These are phyloP conservation scores for Solanum megistacrolobum DNA, from an alignment of 257 asterid species.

Conservation along the genomic window DNA sequence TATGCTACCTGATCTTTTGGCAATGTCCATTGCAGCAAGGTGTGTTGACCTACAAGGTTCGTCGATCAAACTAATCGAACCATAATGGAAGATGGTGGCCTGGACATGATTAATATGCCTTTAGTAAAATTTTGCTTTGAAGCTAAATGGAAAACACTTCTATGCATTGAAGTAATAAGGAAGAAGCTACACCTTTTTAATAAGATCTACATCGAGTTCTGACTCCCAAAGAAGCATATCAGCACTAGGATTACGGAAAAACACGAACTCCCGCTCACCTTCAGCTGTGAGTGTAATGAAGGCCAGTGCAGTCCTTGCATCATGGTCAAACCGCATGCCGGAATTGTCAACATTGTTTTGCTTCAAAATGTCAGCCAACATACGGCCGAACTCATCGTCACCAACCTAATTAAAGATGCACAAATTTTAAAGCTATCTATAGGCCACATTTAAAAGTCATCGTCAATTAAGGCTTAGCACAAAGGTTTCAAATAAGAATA, in stretches of 20 bases:
- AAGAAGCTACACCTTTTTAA: slow-evolving; percentile 49
- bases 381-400: slow-evolving; percentile 75
- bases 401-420: slow-evolving; percentile 56
- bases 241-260: slow-evolving; percentile 87
- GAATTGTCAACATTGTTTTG: slow-evolving; percentile 68
- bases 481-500: neutral
- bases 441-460: neutral
- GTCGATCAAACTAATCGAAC: slow-evolving; percentile 82
- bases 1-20: slow-evolving; percentile 67
- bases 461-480: neutral
- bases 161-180: neutral
- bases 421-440: neutral
- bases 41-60: slow-evolving; percentile 90
- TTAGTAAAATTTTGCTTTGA: neutral
- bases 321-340: slow-evolving; percentile 67
- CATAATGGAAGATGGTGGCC: slow-evolving; percentile 83
- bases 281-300: slow-evolving; percentile 76
- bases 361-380: slow-evolving; percentile 71
- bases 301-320: slow-evolving; percentile 84
- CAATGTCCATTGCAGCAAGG: slow-evolving; percentile 65
- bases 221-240: slow-evolving; percentile 74
- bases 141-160: neutral
- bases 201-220: slow-evolving; percentile 59
- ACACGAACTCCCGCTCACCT: slow-evolving; percentile 95
- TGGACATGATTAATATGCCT: slow-evolving; percentile 23